Evolutionary conservation across 176 grass and related monocot genomes (phyloP).

Genomic region (Bromus sterilis): DNA sequence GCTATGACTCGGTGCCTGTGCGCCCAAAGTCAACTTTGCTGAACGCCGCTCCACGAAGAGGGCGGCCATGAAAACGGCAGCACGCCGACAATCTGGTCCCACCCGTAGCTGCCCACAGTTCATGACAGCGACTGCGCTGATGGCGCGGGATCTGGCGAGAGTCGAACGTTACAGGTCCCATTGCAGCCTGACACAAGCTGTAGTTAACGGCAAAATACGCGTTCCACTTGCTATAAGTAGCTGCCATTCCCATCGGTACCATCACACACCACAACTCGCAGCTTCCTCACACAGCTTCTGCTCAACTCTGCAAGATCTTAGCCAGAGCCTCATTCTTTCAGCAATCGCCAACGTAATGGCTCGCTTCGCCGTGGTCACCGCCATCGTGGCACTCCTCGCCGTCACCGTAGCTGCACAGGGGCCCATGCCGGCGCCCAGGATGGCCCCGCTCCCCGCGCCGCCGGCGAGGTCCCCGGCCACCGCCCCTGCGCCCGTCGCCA

Average conservation of each 20-base stretch:
- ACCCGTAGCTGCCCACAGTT: too few relatives aligned
- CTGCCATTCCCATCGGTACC: neutral
- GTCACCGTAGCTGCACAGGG: conserved; percentile 22
- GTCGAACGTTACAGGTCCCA: neutral
- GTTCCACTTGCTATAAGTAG: conserved; percentile 12
- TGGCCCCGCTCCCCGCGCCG: conserved; percentile 29
- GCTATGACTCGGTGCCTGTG: too few relatives aligned
- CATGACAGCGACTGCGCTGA: too few relatives aligned
- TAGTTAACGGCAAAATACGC: too few relatives aligned
- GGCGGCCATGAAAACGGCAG: too few relatives aligned
- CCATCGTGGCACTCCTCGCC: conserved; percentile 21
- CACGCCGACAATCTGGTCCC: too few relatives aligned
- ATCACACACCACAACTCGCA: neutral
- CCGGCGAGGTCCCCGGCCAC: conserved; percentile 29
- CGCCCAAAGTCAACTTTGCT: too few relatives aligned
- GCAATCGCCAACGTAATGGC: neutral
- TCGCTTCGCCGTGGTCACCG: conserved; percentile 11
- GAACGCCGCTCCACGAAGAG: too few relatives aligned
- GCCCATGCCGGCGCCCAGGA: conserved; percentile 29
- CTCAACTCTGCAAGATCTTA: too few relatives aligned
- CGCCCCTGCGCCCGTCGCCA: conserved; percentile 17
- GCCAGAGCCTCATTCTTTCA: neutral
- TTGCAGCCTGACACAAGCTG: too few relatives aligned
- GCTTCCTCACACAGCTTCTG: neutral
- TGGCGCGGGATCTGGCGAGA: too few relatives aligned